Conservation (phyloP, 2,329 filamentous ascomycete species). For the Microsporum audouinii region DNA sequence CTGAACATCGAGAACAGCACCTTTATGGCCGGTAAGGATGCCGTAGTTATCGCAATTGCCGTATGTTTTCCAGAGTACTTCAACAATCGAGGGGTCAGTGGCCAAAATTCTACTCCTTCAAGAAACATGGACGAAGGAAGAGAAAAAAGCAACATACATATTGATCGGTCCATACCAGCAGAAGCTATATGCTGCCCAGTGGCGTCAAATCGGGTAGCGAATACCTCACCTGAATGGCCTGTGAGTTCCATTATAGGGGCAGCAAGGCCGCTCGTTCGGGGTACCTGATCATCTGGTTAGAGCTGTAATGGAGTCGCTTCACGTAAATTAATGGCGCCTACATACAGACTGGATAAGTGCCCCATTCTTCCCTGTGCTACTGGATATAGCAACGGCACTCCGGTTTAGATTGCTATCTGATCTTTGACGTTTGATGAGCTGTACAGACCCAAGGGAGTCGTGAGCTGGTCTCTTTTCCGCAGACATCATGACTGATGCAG, state of each 20-base stretch:
- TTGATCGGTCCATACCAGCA: conserved; percentile 85
- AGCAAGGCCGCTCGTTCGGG: conserved; percentile 70
- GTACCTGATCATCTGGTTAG: conserved; percentile 43
- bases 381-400: conserved; percentile 47
- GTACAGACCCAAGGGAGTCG: conserved; percentile 60
- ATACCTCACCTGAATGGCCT: conserved; percentile 70
- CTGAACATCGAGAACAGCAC: conserved; percentile 80
- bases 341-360: conserved; percentile 56
- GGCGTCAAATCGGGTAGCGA: conserved; percentile 79
- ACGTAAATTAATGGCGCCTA: conserved; percentile 13
- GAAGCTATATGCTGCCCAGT: conserved; percentile 83
- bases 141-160: conserved; percentile 49
- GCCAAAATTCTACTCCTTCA: neutral
- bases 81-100: neutral
- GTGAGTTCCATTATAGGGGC: conserved; percentile 83
- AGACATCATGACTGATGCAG: conserved; percentile 50
- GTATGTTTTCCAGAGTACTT: conserved; percentile 88
- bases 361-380: conserved; percentile 47
- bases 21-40: conserved; percentile 74
- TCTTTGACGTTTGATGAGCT: conserved; percentile 86
- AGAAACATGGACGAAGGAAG: neutral
- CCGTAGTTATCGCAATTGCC: conserved; percentile 94
- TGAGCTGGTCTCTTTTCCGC: conserved; percentile 86
- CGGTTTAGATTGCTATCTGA: conserved; percentile 45
- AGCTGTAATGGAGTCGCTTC: neutral